Percentiles rank a stretch among this genome's conserved stretches.
These are phyloP conservation scores for Hordeum pubiflorum DNA, from an alignment of 202 grass and related monocot species.

Conservation along the genomic window DNA sequence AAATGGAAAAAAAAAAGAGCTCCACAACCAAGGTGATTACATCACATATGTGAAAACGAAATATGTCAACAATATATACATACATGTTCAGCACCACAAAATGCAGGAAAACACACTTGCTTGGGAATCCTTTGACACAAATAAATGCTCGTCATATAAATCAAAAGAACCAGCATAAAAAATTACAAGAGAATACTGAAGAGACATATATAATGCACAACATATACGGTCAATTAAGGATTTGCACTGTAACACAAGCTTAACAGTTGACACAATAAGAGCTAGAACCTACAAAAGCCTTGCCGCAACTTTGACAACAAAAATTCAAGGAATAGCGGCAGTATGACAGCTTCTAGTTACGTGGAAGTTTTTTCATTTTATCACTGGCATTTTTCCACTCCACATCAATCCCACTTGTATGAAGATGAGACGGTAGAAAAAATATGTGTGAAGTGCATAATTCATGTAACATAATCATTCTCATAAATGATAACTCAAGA, in stretches of 20 bases:
- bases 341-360: neutral
- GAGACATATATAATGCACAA: neutral
- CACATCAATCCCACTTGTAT: neutral
- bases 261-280: neutral
- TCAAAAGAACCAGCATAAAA: neutral
- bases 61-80: neutral
- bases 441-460: neutral
- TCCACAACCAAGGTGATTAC: neutral
- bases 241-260: neutral
- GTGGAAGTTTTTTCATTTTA: neutral
- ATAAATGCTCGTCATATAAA: conserved; percentile 6
- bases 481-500: neutral
- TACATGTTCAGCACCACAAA: conserved; percentile 7
- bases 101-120: neutral
- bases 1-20: neutral
- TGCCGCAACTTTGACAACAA: neutral
- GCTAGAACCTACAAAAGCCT: neutral
- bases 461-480: neutral
- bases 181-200: neutral
- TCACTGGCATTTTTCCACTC: neutral
- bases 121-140: neutral
- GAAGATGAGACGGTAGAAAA: neutral
- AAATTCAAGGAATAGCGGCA: neutral
- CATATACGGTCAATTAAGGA: neutral
- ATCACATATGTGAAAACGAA: neutral